Evolutionary conservation across 352 stramenopile genomes (phyloP).

Genomic region (Globisporangium nunn): DNA sequence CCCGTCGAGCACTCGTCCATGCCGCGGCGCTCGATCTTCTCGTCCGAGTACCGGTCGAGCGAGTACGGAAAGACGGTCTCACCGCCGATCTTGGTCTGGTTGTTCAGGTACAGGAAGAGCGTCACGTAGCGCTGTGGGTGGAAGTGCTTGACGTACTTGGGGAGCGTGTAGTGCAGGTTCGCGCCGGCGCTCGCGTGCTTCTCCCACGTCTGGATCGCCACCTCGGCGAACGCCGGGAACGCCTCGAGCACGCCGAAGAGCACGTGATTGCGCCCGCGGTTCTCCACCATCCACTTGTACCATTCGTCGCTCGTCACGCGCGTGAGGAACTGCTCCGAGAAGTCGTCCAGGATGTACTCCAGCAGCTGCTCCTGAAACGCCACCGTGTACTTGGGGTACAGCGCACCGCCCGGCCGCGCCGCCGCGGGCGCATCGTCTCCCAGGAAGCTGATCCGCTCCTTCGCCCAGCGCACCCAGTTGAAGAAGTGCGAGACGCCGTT

Average conservation of each 20-base stretch:
- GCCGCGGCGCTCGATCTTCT: constrained; percentile 58
- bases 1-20: constrained; percentile 80
- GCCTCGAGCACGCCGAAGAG: constrained; percentile 56
- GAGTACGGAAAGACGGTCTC: constrained; percentile 97
- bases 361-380: constrained; percentile 55
- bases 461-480: constrained; percentile 75
- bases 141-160: constrained; percentile 65
- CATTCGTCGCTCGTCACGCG: constrained; percentile 58
- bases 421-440: constrained; percentile 36
- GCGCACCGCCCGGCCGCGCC: constrained; percentile 30
- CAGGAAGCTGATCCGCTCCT: constrained; percentile 64
- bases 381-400: constrained; percentile 68
- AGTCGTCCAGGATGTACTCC: constrained; percentile 61
- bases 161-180: constrained; percentile 49
- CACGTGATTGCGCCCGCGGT: constrained; percentile 54
- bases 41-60: constrained; percentile 59
- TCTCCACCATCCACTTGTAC: constrained; percentile 67
- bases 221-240: constrained; percentile 50
- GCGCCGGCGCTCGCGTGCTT: constrained; percentile 21
- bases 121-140: constrained; percentile 94
- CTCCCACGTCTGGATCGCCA: constrained; percentile 71
- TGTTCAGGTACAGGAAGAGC: constrained; percentile 96
- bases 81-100: constrained; percentile 91
- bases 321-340: constrained; percentile 39
- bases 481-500: constrained; percentile 70